Percentiles rank a stretch among this genome's conserved stretches.
Evolutionary conservation across 2,329 filamentous ascomycete genomes (phyloP).

Genomic region (Sporothrix schenckii): DNA sequence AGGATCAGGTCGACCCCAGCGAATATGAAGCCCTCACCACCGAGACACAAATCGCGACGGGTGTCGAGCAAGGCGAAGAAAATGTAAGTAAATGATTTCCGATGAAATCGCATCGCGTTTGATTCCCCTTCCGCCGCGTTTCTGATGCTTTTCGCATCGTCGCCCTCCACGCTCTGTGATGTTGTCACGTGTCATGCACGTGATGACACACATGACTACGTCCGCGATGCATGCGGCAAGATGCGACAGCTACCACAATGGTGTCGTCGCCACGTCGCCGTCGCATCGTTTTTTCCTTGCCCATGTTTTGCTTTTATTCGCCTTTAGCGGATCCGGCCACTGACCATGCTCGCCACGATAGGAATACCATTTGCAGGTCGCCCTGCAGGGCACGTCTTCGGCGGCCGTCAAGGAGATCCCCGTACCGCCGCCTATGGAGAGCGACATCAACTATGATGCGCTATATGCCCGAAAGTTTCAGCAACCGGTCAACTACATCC

Average conservation of each 20-base stretch:
- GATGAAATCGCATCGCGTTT: slow-evolving; percentile 33
- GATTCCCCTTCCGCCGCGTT: slow-evolving; percentile 36
- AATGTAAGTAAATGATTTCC: slow-evolving; percentile 69
- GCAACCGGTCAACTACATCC: slow-evolving; percentile 90
- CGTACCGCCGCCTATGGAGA: slow-evolving; percentile 66
- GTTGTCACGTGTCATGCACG: slow-evolving; percentile 52
- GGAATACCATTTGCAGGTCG: slow-evolving; percentile 95
- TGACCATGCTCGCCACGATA: slow-evolving; percentile 48
- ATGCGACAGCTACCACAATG: slow-evolving; percentile 27
- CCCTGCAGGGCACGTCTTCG: slow-evolving; percentile 61
- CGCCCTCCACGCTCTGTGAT: background rate
- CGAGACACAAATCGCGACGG: slow-evolving; percentile 86
- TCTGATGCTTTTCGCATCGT: slow-evolving; percentile 32
- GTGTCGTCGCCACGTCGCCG: background rate
- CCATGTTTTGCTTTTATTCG: background rate
- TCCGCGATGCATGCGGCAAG: background rate
- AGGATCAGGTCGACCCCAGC: slow-evolving; percentile 84
- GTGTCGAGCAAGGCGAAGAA: slow-evolving; percentile 96
- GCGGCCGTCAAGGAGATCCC: slow-evolving; percentile 65
- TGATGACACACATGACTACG: slow-evolving; percentile 42
- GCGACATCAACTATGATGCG: slow-evolving; percentile 78
- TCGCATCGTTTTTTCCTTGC: background rate
- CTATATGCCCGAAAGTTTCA: slow-evolving; percentile 79
- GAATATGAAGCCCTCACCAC: slow-evolving; percentile 85
- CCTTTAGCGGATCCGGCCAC: slow-evolving; percentile 30